These are phyloP conservation scores for Pseudogymnoascus sp. DNA, from an alignment of 2,329 filamentous ascomycete species.

Conservation along the genomic window DNA sequence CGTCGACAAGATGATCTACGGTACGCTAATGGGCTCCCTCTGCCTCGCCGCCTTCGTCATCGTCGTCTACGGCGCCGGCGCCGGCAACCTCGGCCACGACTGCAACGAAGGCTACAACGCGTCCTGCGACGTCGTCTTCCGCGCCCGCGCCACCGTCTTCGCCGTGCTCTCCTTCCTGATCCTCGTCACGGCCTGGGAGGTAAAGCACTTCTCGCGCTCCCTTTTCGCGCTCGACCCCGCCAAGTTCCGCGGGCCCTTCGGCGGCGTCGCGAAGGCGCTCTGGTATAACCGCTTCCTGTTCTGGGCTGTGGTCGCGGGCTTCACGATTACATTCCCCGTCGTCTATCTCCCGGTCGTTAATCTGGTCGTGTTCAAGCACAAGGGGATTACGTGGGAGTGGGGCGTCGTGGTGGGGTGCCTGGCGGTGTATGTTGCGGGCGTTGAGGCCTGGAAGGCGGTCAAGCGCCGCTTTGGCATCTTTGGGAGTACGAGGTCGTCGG, in stretches of 20 bases:
- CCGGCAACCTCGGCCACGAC: conserved; percentile 43
- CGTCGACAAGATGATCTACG: conserved; percentile 59
- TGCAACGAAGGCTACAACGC: conserved; percentile 49
- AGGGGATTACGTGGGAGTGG: conserved; percentile 64
- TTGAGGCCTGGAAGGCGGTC: conserved; percentile 62
- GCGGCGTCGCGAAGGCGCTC: conserved; percentile 47
- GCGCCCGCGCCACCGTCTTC: conserved; percentile 60
- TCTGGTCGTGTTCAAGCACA: conserved; percentile 59
- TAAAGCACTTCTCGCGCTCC: conserved; percentile 61
- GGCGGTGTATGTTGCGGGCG: conserved; percentile 50
- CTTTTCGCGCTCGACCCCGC: conserved; percentile 60
- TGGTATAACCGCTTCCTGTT: conserved; percentile 63
- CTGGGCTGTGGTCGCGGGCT: conserved; percentile 53
- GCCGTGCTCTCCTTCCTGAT: conserved; percentile 61
- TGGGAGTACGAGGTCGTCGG: background rate
- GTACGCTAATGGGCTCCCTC: conserved; percentile 53
- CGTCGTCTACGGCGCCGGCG: conserved; percentile 47
- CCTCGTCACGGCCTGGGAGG: conserved; percentile 64
- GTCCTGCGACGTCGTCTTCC: conserved; percentile 50
- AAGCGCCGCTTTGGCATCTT: conserved; percentile 40
- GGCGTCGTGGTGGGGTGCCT: conserved; percentile 54
- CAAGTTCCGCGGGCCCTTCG: conserved; percentile 39
- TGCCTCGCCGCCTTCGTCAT: conserved; percentile 54
- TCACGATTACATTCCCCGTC: conserved; percentile 52
- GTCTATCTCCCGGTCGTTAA: conserved; percentile 63